These are phyloP conservation scores for Capsella rubella DNA, from an alignment of 441 rosid species.

Conservation along the genomic window DNA sequence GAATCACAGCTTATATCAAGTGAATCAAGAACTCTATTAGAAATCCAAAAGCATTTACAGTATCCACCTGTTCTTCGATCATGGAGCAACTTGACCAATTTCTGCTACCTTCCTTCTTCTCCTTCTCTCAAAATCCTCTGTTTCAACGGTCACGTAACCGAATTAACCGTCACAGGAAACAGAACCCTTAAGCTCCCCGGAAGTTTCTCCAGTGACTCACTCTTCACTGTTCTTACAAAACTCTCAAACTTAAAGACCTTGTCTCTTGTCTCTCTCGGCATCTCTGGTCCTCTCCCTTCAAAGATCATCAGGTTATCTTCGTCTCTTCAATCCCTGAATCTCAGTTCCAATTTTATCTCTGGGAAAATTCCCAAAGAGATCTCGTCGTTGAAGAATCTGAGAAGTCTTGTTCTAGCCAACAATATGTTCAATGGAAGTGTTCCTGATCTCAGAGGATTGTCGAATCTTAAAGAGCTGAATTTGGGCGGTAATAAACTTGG, in stretches of 20 bases:
- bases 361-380: slow-evolving; percentile 67
- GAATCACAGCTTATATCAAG: slow-evolving; percentile 56
- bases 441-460: slow-evolving; percentile 66
- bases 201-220: slow-evolving; percentile 67
- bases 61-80: slow-evolving; percentile 69
- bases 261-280: slow-evolving; percentile 77
- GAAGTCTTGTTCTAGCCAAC: slow-evolving; percentile 62
- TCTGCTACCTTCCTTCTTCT: slow-evolving; percentile 79
- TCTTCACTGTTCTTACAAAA: slow-evolving; percentile 78
- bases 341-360: slow-evolving; percentile 74
- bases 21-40: slow-evolving; percentile 65
- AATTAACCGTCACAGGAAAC: slow-evolving; percentile 75
- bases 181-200: slow-evolving; percentile 54
- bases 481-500: slow-evolving; percentile 67
- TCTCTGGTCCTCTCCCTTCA: slow-evolving; percentile 82
- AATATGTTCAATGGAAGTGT: slow-evolving; percentile 72
- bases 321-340: slow-evolving; percentile 62
- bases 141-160: slow-evolving; percentile 60
- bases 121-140: slow-evolving; percentile 71
- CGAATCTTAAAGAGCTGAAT: slow-evolving; percentile 60
- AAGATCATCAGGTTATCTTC: slow-evolving; percentile 63
- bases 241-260: slow-evolving; percentile 66
- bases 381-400: slow-evolving; percentile 55
- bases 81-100: slow-evolving; percentile 81
- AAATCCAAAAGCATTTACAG: slow-evolving; percentile 74